Evolutionary conservation across 1,284 basidiomycete species (phyloP), one percentile per base, ranked within the genome.

Genomic region (Sphaerobolus stellatus): DNA sequence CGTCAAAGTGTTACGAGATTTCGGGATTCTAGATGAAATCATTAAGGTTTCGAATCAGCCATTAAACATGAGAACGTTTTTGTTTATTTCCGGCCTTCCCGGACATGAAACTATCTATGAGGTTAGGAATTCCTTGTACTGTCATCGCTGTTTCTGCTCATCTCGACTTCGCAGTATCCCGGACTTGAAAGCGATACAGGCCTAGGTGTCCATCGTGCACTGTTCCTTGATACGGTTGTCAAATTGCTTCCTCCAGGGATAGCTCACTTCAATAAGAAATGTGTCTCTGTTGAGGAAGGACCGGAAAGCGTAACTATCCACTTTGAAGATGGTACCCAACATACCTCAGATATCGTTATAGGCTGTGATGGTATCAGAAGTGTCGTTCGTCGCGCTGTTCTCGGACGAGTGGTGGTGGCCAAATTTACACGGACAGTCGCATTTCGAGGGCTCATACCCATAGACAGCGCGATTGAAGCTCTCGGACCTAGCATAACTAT

Each of bases 261-360:
- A 34, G 67, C 71, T 4, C 78, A 80, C 56, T 80, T 83, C 64
- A 72, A 79, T 57, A 80, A 79, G 58, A 77, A 79, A 13, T 79
- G 78, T 61, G 67, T 65, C n/a, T 68, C 68, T 13, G 58, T 57
- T 22, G n/a, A 57, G 50, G 25, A 40, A 2, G 20, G 29, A 3
- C 30, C 27, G 8, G 29, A 25, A 14, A 33, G 38, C 13, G 47
- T 48, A 25, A 73, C 48, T 62, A 61, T 16, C 72, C 71, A 11
- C 77, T 9, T 64, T 80, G 36, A 75, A 73, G 56, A 71, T 69
- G 14, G 68, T 13, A 56, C 47, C 18, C 36, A 20, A 11, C 41
- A 40, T 36, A 52, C 51, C 29, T 31, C 46, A 7, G 50, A 58
- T 28, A 34, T 59, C 13, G 49, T 56, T 11, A 56, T 61, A 44